Conservation (phyloP, 2,329 filamentous ascomycete genomes). For the Drechslerella coelobrocha region DNA sequence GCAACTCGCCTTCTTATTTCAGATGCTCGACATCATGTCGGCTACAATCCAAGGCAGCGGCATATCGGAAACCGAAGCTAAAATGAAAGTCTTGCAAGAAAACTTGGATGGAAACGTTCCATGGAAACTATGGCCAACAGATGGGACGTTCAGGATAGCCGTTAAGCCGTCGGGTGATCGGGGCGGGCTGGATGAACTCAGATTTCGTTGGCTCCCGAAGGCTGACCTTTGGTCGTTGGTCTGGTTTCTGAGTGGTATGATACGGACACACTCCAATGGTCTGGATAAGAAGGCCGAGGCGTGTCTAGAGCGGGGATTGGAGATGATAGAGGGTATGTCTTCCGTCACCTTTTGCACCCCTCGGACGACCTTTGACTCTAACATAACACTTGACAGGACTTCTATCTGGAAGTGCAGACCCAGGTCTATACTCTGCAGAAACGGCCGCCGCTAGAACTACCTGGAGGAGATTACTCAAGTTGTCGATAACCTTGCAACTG, state of each 20-base stretch:
- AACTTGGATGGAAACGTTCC: conserved; percentile 63
- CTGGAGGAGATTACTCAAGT: conserved; percentile 37
- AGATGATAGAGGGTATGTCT: conserved; percentile 61
- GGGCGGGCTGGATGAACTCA: conserved; percentile 60
- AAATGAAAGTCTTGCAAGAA: conserved; percentile 65
- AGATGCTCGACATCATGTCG: conserved; percentile 69
- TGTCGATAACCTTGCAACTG: conserved; percentile 39
- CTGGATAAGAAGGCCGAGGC: conserved; percentile 65
- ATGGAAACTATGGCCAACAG: conserved; percentile 60
- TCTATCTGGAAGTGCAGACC: conserved; percentile 21
- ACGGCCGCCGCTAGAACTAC: conserved; percentile 33
- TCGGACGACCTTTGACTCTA: neutral
- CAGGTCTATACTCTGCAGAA: conserved; percentile 45
- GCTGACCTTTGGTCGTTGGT: conserved; percentile 68
- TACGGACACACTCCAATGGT: conserved; percentile 65
- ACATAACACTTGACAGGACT: neutral
- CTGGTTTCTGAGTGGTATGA: conserved; percentile 68
- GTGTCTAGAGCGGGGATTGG: conserved; percentile 67
- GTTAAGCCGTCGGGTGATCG: conserved; percentile 57
- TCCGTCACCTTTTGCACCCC: neutral
- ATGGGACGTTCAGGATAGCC: conserved; percentile 62
- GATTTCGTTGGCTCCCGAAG: conserved; percentile 68
- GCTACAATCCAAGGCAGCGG: conserved; percentile 64
- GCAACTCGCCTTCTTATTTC: conserved; percentile 66
- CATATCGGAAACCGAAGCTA: conserved; percentile 63